phyloP scores from a whole-genome alignment of 2,329 filamentous ascomycete genomes.

The Dactylellina cionopaga region DNA sequence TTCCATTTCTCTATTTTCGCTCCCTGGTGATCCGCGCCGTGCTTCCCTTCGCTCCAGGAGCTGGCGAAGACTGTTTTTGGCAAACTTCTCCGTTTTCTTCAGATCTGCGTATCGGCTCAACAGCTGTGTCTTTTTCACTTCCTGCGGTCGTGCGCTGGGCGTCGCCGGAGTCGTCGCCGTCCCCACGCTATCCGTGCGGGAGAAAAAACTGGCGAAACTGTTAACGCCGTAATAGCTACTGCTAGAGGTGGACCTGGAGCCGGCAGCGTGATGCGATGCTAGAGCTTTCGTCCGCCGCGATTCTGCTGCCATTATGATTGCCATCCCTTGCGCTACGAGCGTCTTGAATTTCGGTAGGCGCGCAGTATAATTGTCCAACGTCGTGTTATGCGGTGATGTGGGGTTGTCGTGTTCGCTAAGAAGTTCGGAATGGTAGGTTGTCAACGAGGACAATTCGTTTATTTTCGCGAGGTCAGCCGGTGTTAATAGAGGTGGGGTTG shows the following conservation, averaged over 20 bases:
- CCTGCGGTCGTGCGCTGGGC: slow-evolving; percentile 19
- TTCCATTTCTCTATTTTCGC: slow-evolving; percentile 50
- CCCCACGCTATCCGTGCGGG: background rate
- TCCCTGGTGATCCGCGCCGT: slow-evolving; percentile 17
- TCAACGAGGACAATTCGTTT: slow-evolving; percentile 35
- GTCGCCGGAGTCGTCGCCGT: background rate
- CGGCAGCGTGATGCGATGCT: background rate
- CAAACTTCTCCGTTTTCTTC: slow-evolving; percentile 44
- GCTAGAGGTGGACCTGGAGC: background rate
- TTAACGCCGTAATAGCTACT: background rate
- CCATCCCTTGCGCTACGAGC: slow-evolving; percentile 41
- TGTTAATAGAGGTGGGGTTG: slow-evolving; percentile 27
- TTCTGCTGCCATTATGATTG: slow-evolving; percentile 47
- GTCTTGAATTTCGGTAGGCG: slow-evolving; percentile 44
- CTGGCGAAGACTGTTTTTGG: slow-evolving; percentile 42
- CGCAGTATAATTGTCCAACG: slow-evolving; percentile 28
- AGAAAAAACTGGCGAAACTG: slow-evolving; percentile 32
- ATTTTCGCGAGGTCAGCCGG: slow-evolving; percentile 44
- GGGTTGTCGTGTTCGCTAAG: background rate
- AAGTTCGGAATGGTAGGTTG: slow-evolving; percentile 13
- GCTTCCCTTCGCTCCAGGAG: slow-evolving; percentile 41
- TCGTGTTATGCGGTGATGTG: background rate
- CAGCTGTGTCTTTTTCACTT: slow-evolving; percentile 48
- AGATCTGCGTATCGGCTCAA: slow-evolving; percentile 43
- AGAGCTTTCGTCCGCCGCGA: slow-evolving; percentile 8